phyloP scores from a whole-genome alignment of 1,139 yeast genomes.

The Candida tetrigidarum region DNA sequence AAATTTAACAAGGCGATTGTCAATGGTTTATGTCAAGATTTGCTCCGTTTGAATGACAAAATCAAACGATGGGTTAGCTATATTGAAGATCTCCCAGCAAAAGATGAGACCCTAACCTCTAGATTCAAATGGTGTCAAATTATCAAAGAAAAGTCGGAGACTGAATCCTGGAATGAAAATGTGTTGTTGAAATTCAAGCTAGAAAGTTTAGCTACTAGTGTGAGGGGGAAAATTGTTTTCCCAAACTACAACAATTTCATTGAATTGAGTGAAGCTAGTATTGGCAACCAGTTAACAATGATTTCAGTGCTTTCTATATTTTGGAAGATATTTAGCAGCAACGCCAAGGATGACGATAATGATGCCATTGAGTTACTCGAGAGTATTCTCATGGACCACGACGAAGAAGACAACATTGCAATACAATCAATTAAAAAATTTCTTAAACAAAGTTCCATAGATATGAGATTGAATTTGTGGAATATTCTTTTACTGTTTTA shows the following conservation, averaged over 20 bases:
- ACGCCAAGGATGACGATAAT: slow-evolving; percentile 35
- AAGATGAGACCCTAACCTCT: slow-evolving; percentile 7
- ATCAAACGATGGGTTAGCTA: slow-evolving; percentile 41
- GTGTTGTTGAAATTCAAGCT: slow-evolving; percentile 29
- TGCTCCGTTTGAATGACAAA: slow-evolving; percentile 43
- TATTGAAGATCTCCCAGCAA: slow-evolving; percentile 19
- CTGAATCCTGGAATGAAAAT: slow-evolving; percentile 35
- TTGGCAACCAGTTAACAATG: slow-evolving; percentile 67
- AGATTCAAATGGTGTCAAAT: slow-evolving; percentile 42
- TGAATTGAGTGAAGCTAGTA: slow-evolving; percentile 50
- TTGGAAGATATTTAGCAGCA: slow-evolving; percentile 54
- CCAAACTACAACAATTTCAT: slow-evolving; percentile 67
- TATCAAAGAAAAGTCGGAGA: slow-evolving; percentile 35
- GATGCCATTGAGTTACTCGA: slow-evolving; percentile 61
- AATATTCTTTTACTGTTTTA: slow-evolving; percentile 69
- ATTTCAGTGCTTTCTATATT: slow-evolving; percentile 70
- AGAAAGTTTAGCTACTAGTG: slow-evolving; percentile 22
- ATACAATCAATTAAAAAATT: slow-evolving; percentile 58
- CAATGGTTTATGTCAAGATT: slow-evolving; percentile 34
- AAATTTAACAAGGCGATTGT: slow-evolving; percentile 18
- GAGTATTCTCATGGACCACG: slow-evolving; percentile 42
- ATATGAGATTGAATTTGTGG: slow-evolving; percentile 78
- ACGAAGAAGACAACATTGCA: slow-evolving; percentile 24
- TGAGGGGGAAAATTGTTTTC: slow-evolving; percentile 19
- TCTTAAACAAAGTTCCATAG: slow-evolving; percentile 63